Percentiles rank a stretch among this genome's conserved stretches.
Conservation (phyloP, 345 rosid species). For the Trapa bicornis region DNA sequence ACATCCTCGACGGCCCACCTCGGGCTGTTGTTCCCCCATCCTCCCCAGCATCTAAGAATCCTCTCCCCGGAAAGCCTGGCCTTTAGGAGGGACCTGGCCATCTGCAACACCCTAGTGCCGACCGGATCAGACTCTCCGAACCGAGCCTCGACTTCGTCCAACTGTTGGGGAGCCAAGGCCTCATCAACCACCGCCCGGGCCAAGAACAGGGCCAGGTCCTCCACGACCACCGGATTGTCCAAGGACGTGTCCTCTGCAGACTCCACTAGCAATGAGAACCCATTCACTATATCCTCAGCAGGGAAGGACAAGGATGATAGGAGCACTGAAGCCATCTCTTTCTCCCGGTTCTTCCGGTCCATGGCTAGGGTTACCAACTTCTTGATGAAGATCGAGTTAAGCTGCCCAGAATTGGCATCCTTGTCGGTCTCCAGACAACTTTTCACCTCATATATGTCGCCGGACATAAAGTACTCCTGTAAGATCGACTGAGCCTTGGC, state of each 20-base stretch:
- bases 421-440: constrained; percentile 53
- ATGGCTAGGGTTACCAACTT: constrained; percentile 63
- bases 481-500: constrained; percentile 53
- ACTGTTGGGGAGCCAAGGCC: constrained; percentile 59
- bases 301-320: constrained; percentile 62
- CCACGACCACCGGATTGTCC: constrained; percentile 67
- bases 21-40: constrained; percentile 44
- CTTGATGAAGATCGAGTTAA: constrained; percentile 63
- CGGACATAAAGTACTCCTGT: constrained; percentile 60
- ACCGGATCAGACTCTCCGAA: constrained; percentile 35
- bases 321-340: constrained; percentile 80
- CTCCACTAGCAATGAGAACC: constrained; percentile 57
- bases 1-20: constrained; percentile 71
- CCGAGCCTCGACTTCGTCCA: constrained; percentile 51
- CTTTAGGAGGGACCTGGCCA: constrained; percentile 58
- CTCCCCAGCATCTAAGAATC: constrained; percentile 82
- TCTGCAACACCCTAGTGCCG: constrained; percentile 52
- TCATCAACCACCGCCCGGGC: constrained; percentile 80
- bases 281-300: constrained; percentile 49
- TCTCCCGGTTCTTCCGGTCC: constrained; percentile 82
- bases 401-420: constrained; percentile 25
- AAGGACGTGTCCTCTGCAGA: constrained; percentile 76
- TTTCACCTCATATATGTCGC: constrained; percentile 51
- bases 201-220: constrained; percentile 81
- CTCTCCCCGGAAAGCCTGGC: constrained; percentile 76